phyloP scores from a whole-genome alignment of 805 yeast genomes.

The Saccharomycopsis fibuligera region DNA sequence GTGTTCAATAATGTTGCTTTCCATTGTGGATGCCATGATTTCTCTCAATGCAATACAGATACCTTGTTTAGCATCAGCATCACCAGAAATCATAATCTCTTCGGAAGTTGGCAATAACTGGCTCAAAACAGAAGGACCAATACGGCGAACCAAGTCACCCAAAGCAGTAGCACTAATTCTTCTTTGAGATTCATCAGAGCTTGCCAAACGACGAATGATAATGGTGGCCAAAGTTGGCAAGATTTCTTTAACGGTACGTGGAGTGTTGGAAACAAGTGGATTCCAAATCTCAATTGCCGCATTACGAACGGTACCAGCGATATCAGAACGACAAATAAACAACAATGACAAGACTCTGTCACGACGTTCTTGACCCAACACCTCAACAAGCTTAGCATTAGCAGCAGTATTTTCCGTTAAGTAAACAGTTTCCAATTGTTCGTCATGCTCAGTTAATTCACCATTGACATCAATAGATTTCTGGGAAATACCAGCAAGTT shows the following conservation, averaged over 20 bases:
- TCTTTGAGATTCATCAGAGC: constrained; percentile 72
- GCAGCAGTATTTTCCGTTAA: constrained; percentile 10
- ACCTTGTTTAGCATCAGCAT: constrained; percentile 89
- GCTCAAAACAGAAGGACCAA: constrained; percentile 79
- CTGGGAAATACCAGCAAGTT: constrained; percentile 84
- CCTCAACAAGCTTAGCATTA: constrained; percentile 55
- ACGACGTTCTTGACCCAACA: constrained; percentile 82
- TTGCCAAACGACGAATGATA: constrained; percentile 77
- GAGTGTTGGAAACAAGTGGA: constrained; percentile 91
- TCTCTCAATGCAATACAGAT: constrained; percentile 90
- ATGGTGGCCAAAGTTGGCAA: constrained; percentile 75
- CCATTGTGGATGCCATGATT: constrained; percentile 66
- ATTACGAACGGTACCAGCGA: constrained; percentile 77
- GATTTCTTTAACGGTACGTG: constrained; percentile 88
- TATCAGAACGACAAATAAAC: constrained; percentile 91
- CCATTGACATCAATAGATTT: constrained; percentile 56
- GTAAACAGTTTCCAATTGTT: constrained; percentile 22
- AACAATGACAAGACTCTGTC: constrained; percentile 80
- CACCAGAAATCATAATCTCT: constrained; percentile 48
- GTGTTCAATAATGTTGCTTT: constrained; percentile 53
- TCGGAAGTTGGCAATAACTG: constrained; percentile 82
- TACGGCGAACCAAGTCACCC: constrained; percentile 92
- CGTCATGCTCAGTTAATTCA: constrained; percentile 35
- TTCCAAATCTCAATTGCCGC: constrained; percentile 96
- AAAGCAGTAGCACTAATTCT: constrained; percentile 87